phyloP scores from a whole-genome alignment of 2,329 filamentous ascomycete genomes.

The Dothidotthia symphoricarpi region DNA sequence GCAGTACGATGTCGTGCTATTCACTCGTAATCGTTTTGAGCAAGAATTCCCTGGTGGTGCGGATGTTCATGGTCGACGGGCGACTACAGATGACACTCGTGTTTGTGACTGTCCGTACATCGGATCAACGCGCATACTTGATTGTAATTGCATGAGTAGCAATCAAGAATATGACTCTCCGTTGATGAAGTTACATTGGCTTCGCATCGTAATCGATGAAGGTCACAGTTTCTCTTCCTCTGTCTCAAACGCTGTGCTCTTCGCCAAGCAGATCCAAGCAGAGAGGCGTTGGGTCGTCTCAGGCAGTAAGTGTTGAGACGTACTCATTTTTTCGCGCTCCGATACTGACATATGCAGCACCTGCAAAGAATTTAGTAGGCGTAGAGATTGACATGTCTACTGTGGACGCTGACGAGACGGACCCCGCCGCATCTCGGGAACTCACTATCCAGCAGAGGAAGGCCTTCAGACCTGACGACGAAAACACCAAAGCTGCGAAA shows the following conservation, averaged over 20 bases:
- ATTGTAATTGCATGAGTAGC: conserved; percentile 47
- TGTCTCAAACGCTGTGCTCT: conserved; percentile 57
- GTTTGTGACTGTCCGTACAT: conserved; percentile 44
- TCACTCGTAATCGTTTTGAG: conserved; percentile 73
- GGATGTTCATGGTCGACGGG: conserved; percentile 47
- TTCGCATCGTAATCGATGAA: conserved; percentile 88
- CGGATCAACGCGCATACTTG: conserved; percentile 43
- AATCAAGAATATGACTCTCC: conserved; percentile 56
- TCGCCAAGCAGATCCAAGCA: conserved; percentile 56
- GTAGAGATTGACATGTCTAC: conserved; percentile 60
- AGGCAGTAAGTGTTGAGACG: conserved; percentile 54
- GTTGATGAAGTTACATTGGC: conserved; percentile 72
- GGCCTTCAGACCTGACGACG: conserved; percentile 38
- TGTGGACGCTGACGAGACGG: conserved; percentile 32
- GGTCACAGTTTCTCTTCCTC: conserved; percentile 79
- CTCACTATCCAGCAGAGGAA: conserved; percentile 43
- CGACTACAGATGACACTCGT: conserved; percentile 20
- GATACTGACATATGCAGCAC: conserved; percentile 46
- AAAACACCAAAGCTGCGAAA: conserved; percentile 51
- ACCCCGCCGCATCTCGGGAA: conserved; percentile 25
- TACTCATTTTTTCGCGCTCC: neutral
- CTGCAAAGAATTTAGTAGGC: conserved; percentile 78
- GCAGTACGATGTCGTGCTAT: conserved; percentile 72
- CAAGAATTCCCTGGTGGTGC: conserved; percentile 57
- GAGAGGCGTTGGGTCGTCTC: conserved; percentile 85